These are phyloP conservation scores for Didymella pomorum DNA, from an alignment of 2,329 filamentous ascomycete genomes.

Conservation along the genomic window DNA sequence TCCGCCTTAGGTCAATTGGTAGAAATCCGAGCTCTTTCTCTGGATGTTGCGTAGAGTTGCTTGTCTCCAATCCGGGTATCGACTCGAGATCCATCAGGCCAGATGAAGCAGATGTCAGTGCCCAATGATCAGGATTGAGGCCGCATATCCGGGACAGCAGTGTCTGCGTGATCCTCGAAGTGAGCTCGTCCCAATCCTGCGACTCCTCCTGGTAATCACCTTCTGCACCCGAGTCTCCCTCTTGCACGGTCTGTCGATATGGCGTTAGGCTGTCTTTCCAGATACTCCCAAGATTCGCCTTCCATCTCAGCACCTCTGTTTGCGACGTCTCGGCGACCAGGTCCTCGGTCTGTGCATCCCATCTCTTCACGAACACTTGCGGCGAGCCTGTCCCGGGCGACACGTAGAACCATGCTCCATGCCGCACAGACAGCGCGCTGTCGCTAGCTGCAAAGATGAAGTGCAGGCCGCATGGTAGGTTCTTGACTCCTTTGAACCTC, in stretches of 20 bases:
- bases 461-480: slow-evolving; percentile 66
- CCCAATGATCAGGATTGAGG: slow-evolving; percentile 59
- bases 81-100: slow-evolving; percentile 64
- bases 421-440: slow-evolving; percentile 66
- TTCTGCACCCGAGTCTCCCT: slow-evolving; percentile 38
- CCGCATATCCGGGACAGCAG: slow-evolving; percentile 62
- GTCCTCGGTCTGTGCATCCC: slow-evolving; percentile 60
- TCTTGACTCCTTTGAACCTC: slow-evolving; percentile 68
- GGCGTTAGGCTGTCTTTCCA: slow-evolving; percentile 63
- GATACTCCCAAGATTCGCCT: slow-evolving; percentile 64
- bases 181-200: slow-evolving; percentile 63
- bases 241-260: slow-evolving; percentile 55
- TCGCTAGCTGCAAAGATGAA: slow-evolving; percentile 69
- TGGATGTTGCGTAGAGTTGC: slow-evolving; percentile 40
- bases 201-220: slow-evolving; percentile 53
- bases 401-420: slow-evolving; percentile 68
- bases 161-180: slow-evolving; percentile 57
- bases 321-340: slow-evolving; percentile 53
- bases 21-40: slow-evolving; percentile 61
- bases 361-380: slow-evolving; percentile 64
- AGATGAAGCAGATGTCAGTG: slow-evolving; percentile 65
- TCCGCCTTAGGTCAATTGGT: slow-evolving; percentile 67
- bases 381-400: slow-evolving; percentile 48
- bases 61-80: slow-evolving; percentile 63
- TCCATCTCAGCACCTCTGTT: slow-evolving; percentile 57